phyloP scores from a whole-genome alignment of 2,329 filamentous ascomycete species.

The Penicillium sp. region DNA sequence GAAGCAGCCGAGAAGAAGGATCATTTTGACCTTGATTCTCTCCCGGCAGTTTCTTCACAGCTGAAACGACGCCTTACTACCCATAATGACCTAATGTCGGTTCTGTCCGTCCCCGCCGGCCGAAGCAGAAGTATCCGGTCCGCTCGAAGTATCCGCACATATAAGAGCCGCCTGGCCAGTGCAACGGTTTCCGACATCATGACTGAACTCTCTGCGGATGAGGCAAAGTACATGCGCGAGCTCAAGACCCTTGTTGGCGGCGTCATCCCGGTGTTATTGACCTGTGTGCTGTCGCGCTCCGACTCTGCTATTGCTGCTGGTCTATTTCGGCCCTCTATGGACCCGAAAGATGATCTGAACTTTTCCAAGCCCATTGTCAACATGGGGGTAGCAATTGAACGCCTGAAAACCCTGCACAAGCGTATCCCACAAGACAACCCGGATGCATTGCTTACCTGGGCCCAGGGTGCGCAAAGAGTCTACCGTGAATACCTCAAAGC shows the following conservation, averaged over 20 bases:
- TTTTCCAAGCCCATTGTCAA: constrained; percentile 83
- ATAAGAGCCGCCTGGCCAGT: constrained; percentile 60
- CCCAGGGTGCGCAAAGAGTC: constrained; percentile 67
- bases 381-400: constrained; percentile 87
- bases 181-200: constrained; percentile 72
- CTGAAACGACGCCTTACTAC: constrained; percentile 76
- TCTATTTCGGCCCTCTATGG: constrained; percentile 58
- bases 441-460: constrained; percentile 72
- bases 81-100: constrained; percentile 89
- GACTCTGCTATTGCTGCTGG: constrained; percentile 60
- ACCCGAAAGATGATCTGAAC: constrained; percentile 53
- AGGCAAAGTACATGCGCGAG: constrained; percentile 82
- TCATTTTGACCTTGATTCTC: constrained; percentile 42
- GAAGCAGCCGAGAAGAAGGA: constrained; percentile 35
- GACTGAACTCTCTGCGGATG: constrained; percentile 73
- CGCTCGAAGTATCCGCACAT: constrained; percentile 70
- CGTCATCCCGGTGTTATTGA: constrained; percentile 86
- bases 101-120: constrained; percentile 64
- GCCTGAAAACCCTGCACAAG: constrained; percentile 72
- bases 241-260: constrained; percentile 90
- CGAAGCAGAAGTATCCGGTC: constrained; percentile 67
- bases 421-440: constrained; percentile 70
- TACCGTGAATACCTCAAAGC: constrained; percentile 81
- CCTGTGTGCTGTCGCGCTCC: constrained; percentile 71
- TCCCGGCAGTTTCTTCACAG: constrained; percentile 43